Base-by-base conservation (phyloP, 2,329 filamentous ascomycete species). In the Venturia oleaginea region DNA sequence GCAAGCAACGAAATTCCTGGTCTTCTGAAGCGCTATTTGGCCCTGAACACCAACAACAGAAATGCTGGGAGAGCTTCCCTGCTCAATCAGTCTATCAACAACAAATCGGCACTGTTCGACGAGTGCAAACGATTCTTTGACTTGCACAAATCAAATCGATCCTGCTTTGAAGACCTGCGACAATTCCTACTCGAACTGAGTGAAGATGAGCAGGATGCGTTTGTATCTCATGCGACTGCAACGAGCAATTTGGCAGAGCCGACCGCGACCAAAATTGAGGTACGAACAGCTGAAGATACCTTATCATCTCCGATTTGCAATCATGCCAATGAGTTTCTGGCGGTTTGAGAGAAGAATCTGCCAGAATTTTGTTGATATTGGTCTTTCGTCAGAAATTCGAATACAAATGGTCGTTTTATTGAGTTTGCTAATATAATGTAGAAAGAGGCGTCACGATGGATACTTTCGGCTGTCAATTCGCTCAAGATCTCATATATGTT, bases 141-240 rank as follows among this genome's bases (percentile, higher is more conserved):
- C 10, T n/a, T 48, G 7, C 59, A 62, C 11, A 51, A 43, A 10
- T 32, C 27, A 43, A 54, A 24, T 30, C 54, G 38, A 27, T 48
- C 64, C 27, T 65, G 64, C 43, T 65, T 62, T 37, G 64, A 62
- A 22, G 64, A 65, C 34, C 32, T 65, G 15, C 19, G 42, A 43
- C 32, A 40, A 22, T 54, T 62, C 19, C 46, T 60, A 13, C n/a
- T 32, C 22, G 54, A 40, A n/a, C 30, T 64, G 34, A 24, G 30
- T 22, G 15, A 60, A 24, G 37, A 59, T 27, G 54, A 64, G 30
- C 34, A 43, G 30, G 54, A 61, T 24, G 11, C 51, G 30, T 57
- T 57, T 19, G 24, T 42, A 15, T 38, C 24, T 37, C 42, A 40
- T 30, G 27, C n/a, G 11, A 17, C 24, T 19, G 13, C 34, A 32